Evolutionary conservation across 768 basidiomycete species (phyloP), one percentile per base, ranked within the genome.

Genomic region (Nidularia pulvinata): DNA sequence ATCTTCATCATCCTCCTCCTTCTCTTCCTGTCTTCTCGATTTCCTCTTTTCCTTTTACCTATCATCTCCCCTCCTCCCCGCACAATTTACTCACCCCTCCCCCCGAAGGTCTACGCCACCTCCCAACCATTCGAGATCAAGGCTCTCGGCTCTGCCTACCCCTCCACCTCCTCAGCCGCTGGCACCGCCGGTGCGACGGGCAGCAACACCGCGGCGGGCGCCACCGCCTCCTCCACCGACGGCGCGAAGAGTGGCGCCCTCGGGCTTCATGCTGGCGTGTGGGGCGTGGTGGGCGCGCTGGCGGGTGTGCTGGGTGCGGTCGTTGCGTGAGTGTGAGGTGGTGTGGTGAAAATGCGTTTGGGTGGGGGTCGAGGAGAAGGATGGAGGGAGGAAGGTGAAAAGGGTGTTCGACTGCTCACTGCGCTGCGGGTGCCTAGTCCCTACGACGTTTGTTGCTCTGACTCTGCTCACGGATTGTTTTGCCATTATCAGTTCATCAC

Each of bases 61-160:
- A 42, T 34, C 52, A 42, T 45, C 35, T 19, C 37, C 47, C 19
- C 47, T 48, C 25, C 39, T 34, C 48, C 52, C 19, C 22, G 7
- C 16, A 42, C 39, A 42, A 42, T 49, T 25, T 33, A n/a, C 44
- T 37, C 50, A 33, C 35, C 35, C 33, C 39, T 30, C 9, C 14
- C 14, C 25, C 13, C 16, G 35, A 57, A 91, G 84, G 54, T 90
- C 51, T 89, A 76, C 55, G 83, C 84, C 10, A 61, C 65, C 36
- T 82, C 85, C 30, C 46, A 75, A 52, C 64, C 69, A 4, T 91
- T 91, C 66, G 80, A 83, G 64, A 77, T 91, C 66, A 82, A 84
- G 64, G 62, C 84, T 5, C 55, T 69, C 33, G 83, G 83, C 48
- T 73, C 86, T 35, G 6, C 72, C 10, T 89, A 83, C 60, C 83